phyloP scores from a whole-genome alignment of 305 asterid species.

The Solanum hybrid region DNA sequence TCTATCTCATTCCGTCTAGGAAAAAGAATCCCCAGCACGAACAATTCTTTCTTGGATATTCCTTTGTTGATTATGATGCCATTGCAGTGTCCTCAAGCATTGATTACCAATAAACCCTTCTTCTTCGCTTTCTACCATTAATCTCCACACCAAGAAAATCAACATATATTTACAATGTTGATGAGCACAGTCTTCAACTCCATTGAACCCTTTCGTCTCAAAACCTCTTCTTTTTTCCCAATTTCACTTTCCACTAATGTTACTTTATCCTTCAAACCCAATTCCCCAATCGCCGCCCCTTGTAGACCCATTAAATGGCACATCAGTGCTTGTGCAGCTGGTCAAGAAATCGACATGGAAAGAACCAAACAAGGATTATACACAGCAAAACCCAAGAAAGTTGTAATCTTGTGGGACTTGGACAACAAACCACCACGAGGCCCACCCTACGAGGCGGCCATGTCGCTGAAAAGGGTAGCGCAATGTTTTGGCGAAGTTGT shows the following conservation, averaged over 20 bases:
- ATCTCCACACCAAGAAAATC: background rate
- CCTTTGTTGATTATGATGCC: background rate
- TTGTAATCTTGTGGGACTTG: slow-evolving; percentile 77
- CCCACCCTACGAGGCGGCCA: slow-evolving; percentile 86
- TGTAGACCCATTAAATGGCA: slow-evolving; percentile 12
- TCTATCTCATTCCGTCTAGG: background rate
- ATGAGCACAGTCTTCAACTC: slow-evolving; percentile 20
- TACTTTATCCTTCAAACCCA: slow-evolving; percentile 13
- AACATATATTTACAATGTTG: slow-evolving; percentile 7
- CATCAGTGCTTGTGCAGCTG: slow-evolving; percentile 33
- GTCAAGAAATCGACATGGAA: slow-evolving; percentile 77
- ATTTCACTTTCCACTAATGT: slow-evolving; percentile 2
- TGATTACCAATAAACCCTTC: background rate
- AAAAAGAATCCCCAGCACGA: background rate
- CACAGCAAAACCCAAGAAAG: slow-evolving; percentile 67
- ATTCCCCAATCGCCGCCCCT: background rate
- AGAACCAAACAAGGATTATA: slow-evolving; percentile 51
- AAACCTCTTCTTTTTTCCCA: slow-evolving; percentile 10
- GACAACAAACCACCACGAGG: slow-evolving; percentile 98
- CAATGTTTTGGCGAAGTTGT: slow-evolving; percentile 64
- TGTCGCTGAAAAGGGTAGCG: slow-evolving; percentile 54
- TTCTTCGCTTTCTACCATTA: background rate
- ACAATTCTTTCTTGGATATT: background rate
- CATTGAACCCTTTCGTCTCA: slow-evolving; percentile 19
- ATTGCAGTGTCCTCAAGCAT: background rate